phyloP scores from a whole-genome alignment of 768 basidiomycete genomes.

The Mrakia gelida region DNA sequence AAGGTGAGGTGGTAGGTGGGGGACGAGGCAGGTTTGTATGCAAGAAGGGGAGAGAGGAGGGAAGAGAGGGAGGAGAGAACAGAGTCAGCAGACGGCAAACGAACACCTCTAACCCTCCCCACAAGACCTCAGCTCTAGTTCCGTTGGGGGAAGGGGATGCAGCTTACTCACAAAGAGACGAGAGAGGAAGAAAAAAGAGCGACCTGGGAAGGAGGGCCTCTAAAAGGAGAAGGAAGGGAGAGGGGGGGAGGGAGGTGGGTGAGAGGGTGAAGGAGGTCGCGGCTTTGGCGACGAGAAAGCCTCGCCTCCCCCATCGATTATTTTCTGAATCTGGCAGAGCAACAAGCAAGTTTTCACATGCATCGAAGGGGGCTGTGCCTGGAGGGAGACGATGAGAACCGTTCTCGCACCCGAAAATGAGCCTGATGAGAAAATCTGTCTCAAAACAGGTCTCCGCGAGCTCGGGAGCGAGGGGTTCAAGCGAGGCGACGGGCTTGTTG shows the following conservation, averaged over 20 bases:
- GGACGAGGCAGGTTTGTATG: background rate
- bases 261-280: background rate
- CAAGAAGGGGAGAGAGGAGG: background rate
- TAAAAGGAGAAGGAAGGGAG: background rate
- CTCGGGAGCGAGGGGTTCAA: no score
- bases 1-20: background rate
- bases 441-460: no score
- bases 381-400: no score
- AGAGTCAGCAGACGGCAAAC: conserved; percentile 13
- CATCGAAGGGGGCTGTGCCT: no score
- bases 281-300: background rate
- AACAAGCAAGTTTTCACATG: background rate
- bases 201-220: background rate
- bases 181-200: background rate
- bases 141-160: background rate
- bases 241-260: background rate
- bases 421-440: no score
- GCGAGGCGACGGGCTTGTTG: no score
- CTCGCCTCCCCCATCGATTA: background rate
- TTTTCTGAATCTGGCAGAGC: background rate
- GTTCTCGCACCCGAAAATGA: no score
- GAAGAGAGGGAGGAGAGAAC: background rate
- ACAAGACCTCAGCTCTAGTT: background rate
- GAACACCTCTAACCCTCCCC: background rate
- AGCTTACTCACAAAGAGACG: background rate